phyloP scores from a whole-genome alignment of 176 grass and related monocot genomes.

The Triticum turgidum region DNA sequence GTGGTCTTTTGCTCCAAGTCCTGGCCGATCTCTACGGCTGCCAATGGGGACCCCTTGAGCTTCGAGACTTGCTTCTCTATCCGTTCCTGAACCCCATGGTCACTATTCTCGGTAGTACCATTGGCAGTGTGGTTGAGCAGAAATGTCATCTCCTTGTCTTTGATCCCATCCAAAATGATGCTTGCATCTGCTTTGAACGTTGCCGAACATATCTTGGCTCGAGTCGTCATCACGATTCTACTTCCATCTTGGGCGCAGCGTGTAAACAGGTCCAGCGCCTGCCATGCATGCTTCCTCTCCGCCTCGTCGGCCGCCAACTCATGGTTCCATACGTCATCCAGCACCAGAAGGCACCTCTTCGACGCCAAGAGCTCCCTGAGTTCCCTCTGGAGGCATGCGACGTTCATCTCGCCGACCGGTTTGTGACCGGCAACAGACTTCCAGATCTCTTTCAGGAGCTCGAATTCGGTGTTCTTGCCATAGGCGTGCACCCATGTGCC shows the following conservation, averaged over 20 bases:
- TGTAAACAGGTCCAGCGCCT: neutral
- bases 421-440: neutral
- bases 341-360: neutral
- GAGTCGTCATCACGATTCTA: neutral
- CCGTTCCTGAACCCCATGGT: neutral
- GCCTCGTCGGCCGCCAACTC: neutral
- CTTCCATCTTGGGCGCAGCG: neutral
- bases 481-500: neutral
- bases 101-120: no score
- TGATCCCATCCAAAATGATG: neutral
- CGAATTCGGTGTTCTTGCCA: neutral
- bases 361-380: neutral
- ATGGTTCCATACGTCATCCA: neutral
- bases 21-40: neutral
- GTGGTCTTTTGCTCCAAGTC: neutral
- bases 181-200: neutral
- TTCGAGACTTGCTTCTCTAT: neutral
- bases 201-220: neutral
- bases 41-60: neutral
- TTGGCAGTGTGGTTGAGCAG: neutral
- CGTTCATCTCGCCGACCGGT: neutral
- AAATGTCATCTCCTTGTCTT: neutral
- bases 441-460: neutral
- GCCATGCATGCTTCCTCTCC: neutral
- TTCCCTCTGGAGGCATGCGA: neutral